These are phyloP conservation scores for Mycocentrospora acerina DNA, from an alignment of 2,329 filamentous ascomycete species.

Conservation along the genomic window DNA sequence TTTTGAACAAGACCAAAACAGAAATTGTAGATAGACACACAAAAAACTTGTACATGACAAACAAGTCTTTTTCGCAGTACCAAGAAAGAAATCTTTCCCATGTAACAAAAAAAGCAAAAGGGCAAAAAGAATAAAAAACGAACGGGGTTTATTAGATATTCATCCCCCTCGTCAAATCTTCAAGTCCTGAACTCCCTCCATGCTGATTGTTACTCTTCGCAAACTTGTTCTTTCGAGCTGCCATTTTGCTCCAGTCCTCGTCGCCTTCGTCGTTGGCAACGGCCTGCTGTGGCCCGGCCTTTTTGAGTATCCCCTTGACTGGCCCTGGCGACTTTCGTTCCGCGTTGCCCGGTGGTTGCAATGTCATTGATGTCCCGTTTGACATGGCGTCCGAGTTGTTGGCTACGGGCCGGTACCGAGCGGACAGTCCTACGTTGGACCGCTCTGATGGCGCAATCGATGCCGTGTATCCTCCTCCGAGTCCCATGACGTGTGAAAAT, in stretches of 20 bases:
- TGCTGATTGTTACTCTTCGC: conserved; percentile 18
- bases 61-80: too few species aligned
- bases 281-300: conserved; percentile 14
- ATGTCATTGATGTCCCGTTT: conserved; percentile 34
- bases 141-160: conserved; percentile 28
- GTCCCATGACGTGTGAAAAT: conserved; percentile 32
- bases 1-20: too few species aligned
- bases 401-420: conserved; percentile 87
- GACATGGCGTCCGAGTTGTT: conserved; percentile 34
- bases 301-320: conserved; percentile 40
- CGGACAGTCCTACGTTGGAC: conserved; percentile 87
- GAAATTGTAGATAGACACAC: too few species aligned
- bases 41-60: too few species aligned
- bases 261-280: conserved; percentile 27
- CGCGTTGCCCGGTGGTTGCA: conserved; percentile 33
- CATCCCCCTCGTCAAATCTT: conserved; percentile 29
- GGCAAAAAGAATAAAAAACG: too few species aligned
- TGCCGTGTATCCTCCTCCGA: conserved; percentile 66
- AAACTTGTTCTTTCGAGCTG: conserved; percentile 32
- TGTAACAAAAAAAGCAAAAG: too few species aligned
- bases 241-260: conserved; percentile 37
- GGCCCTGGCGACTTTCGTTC: conserved; percentile 13
- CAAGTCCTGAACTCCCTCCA: conserved; percentile 15
- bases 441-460: conserved; percentile 95
- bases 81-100: too few species aligned